phyloP scores from a whole-genome alignment of 2,329 filamentous ascomycete genomes.

The Diaporthe sp. region DNA sequence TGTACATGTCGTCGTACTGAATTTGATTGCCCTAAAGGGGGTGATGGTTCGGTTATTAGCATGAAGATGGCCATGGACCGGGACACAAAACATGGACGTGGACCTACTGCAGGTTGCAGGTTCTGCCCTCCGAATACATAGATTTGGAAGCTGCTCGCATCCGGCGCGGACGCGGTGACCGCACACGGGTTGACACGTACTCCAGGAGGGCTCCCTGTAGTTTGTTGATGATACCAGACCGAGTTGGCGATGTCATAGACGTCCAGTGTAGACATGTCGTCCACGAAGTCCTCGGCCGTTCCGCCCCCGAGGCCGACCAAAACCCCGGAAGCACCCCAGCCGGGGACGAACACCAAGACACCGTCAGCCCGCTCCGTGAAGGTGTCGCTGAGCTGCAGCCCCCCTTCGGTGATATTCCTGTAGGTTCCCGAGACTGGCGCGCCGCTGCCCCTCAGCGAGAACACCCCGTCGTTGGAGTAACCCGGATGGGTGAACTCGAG shows the following conservation, averaged over 20 bases:
- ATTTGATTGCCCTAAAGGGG: constrained; percentile 54
- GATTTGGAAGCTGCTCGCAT: constrained; percentile 80
- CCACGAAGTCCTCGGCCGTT: constrained; percentile 71
- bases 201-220: constrained; percentile 69
- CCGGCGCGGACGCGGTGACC: constrained; percentile 74
- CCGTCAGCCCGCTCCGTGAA: constrained; percentile 82
- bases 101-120: constrained; percentile 67
- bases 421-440: constrained; percentile 73
- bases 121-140: constrained; percentile 85
- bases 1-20: constrained; percentile 79
- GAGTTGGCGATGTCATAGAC: constrained; percentile 80
- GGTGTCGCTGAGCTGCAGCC: constrained; percentile 71
- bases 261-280: constrained; percentile 65
- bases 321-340: constrained; percentile 77
- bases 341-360: constrained; percentile 77
- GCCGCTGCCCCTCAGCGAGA: constrained; percentile 62
- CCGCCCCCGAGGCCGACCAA: constrained; percentile 79
- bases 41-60: constrained; percentile 29
- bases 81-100: not conserved
- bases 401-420: constrained; percentile 79
- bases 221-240: constrained; percentile 80
- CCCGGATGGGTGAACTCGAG: constrained; percentile 82
- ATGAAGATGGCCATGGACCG: not conserved
- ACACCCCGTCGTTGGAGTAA: constrained; percentile 71
- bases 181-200: constrained; percentile 80